Conservation (phyloP, 1,284 basidiomycete genomes). For the Leccinum subrobustum region DNA sequence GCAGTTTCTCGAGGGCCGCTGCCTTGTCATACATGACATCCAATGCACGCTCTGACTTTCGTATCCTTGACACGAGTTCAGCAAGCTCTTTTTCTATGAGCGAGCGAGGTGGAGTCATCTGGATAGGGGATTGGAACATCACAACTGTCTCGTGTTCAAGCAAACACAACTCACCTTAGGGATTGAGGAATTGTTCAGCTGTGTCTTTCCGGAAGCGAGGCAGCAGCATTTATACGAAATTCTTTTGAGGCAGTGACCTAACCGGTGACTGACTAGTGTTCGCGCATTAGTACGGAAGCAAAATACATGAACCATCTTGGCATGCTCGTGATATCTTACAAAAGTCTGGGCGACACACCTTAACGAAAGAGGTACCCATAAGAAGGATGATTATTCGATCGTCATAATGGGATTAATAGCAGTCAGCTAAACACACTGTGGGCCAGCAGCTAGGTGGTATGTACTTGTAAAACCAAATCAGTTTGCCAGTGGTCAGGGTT, state of each 20-base stretch:
- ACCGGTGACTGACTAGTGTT: not conserved
- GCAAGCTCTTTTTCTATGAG: conserved; percentile 16
- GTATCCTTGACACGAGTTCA: conserved; percentile 22
- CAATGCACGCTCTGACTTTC: conserved; percentile 22
- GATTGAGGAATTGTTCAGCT: not conserved
- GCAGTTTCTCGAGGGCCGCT: conserved; percentile 10
- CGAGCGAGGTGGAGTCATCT: conserved; percentile 14
- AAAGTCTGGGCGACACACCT: not conserved
- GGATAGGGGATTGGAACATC: not conserved
- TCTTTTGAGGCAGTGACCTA: conserved; percentile 11
- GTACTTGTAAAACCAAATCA: not conserved
- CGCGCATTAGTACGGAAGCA: conserved; percentile 5
- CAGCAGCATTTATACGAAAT: conserved; percentile 18
- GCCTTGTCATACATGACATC: conserved; percentile 21
- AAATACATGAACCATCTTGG: not conserved
- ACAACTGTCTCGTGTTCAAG: not conserved
- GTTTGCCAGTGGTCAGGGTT: not conserved
- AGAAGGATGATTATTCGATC: not conserved
- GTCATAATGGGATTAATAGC: not conserved
- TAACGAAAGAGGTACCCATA: not conserved
- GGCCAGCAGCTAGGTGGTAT: not conserved
- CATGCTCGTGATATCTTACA: not conserved
- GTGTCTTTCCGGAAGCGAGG: not conserved
- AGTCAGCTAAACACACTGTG: not conserved
- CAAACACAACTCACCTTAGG: conserved; percentile 14